Conservation (phyloP, 768 basidiomycete species). For the Rhizopogon vesiculosus region DNA sequence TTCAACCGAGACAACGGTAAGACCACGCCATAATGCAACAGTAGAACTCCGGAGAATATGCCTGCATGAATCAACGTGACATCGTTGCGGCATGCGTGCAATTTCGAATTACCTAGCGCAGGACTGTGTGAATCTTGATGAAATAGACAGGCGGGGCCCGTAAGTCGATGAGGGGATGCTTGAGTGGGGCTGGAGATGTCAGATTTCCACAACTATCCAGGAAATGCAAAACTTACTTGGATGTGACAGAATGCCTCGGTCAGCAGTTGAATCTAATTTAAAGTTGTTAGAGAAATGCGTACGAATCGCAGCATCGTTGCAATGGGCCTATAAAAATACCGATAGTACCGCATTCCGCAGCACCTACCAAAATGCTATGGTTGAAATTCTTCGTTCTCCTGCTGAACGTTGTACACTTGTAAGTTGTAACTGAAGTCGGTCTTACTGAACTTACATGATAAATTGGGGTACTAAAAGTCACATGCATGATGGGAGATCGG, state of each 20-base stretch:
- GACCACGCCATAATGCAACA: neutral
- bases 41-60: neutral
- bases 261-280: neutral
- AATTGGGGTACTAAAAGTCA: too few relatives aligned
- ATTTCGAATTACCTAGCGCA: neutral
- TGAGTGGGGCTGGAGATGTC: constrained; percentile 53
- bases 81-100: neutral
- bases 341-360: neutral
- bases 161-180: constrained; percentile 80
- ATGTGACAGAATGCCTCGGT: too few relatives aligned
- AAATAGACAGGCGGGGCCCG: constrained; percentile 78
- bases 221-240: neutral
- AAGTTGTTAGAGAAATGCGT: neutral
- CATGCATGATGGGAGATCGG: neutral
- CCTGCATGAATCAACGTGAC: neutral
- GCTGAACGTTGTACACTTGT: too few relatives aligned
- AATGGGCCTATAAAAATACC: neutral
- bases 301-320: neutral
- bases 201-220: constrained; percentile 1
- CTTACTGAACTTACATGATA: too few relatives aligned
- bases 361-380: neutral
- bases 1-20: neutral
- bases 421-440: too few relatives aligned
- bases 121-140: constrained; percentile 38
- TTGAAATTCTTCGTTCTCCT: too few relatives aligned